phyloP scores from a whole-genome alignment of 2,329 filamentous ascomycete species.

The Xylaria multiplex region DNA sequence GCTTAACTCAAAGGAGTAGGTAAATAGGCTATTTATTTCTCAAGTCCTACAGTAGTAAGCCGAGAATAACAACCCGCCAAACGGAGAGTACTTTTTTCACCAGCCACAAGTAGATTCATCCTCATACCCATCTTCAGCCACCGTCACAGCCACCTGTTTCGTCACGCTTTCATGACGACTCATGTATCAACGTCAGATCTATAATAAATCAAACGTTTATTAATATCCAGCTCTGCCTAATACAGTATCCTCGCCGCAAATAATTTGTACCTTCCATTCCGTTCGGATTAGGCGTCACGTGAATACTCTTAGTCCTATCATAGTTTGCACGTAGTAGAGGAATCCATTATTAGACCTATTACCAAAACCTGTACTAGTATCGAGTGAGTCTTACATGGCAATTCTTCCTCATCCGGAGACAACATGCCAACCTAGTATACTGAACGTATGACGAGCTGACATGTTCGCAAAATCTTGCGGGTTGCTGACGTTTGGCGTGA shows the following conservation, averaged over 20 bases:
- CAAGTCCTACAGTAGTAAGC: too few relatives aligned
- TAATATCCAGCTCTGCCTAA: not conserved
- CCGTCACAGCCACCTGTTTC: too few relatives aligned
- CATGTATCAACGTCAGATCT: not conserved
- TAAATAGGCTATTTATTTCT: too few relatives aligned
- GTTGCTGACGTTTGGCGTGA: constrained; percentile 1
- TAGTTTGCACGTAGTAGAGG: not conserved
- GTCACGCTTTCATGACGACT: not conserved
- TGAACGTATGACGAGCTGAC: constrained; percentile 6
- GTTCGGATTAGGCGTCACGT: not conserved
- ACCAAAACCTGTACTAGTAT: not conserved
- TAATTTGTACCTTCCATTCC: not conserved
- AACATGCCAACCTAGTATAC: constrained; percentile 2
- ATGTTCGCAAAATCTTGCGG: constrained; percentile 25
- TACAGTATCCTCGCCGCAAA: too few relatives aligned
- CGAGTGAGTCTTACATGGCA: not conserved
- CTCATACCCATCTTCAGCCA: too few relatives aligned
- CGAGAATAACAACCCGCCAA: too few relatives aligned
- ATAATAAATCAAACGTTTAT: not conserved
- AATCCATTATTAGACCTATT: not conserved
- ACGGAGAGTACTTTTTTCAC: not conserved
- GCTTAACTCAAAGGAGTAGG: too few relatives aligned
- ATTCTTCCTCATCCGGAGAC: not conserved
- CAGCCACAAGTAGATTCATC: not conserved
- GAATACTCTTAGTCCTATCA: not conserved